phyloP scores from a whole-genome alignment of 495 filamentous ascomycete species.

The Paragyromitra xinjiangensis region DNA sequence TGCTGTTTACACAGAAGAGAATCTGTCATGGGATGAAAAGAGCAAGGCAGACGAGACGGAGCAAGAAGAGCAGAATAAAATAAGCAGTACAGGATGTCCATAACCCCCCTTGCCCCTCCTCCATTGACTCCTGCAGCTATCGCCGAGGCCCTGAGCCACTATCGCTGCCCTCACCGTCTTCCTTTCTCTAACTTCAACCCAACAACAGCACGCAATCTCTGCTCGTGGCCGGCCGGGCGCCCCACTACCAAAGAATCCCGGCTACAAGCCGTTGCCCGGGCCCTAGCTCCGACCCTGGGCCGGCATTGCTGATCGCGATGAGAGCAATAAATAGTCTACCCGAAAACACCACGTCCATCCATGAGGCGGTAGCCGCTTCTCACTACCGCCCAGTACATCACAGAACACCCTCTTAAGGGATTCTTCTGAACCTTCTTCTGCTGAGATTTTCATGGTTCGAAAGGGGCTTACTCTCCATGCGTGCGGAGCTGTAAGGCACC shows the following conservation, averaged over 20 bases:
- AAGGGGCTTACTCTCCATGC: constrained; percentile 19
- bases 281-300: constrained; percentile 31
- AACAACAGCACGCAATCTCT: constrained; percentile 7
- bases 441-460: constrained; percentile 12
- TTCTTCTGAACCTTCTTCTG: constrained; percentile 19
- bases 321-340: constrained; percentile 31
- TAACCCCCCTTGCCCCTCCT: constrained; percentile 18
- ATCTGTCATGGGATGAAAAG: constrained; percentile 9
- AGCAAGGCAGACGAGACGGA: not conserved
- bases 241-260: constrained; percentile 40
- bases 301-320: constrained; percentile 38
- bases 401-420: not conserved
- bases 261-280: constrained; percentile 23
- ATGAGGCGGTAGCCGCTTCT: constrained; percentile 31
- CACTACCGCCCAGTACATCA: constrained; percentile 26
- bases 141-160: constrained; percentile 22
- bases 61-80: constrained; percentile 5
- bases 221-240: constrained; percentile 13
- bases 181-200: constrained; percentile 7
- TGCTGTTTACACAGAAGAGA: not conserved
- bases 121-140: constrained; percentile 27
- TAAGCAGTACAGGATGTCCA: constrained; percentile 26
- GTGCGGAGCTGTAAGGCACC: constrained; percentile 39
- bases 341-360: constrained; percentile 23
- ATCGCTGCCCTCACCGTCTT: constrained; percentile 15